Evolutionary conservation across 257 asterid genomes (phyloP).

Genomic region (Solanum bukasovii): DNA sequence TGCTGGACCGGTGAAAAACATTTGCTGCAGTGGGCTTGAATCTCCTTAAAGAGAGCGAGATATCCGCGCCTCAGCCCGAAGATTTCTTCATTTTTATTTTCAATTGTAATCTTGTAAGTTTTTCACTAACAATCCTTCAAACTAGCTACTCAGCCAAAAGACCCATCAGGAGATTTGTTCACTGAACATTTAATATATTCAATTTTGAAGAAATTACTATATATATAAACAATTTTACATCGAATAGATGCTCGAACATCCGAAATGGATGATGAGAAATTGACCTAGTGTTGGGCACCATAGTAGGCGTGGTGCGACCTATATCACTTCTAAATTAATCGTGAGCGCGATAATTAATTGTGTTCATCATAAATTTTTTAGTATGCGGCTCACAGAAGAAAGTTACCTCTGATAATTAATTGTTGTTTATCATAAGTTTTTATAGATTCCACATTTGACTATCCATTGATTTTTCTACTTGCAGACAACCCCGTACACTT

Average conservation of each 20-base stretch:
- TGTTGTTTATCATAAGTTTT: too few species aligned
- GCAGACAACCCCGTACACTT: not conserved
- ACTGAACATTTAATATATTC: not conserved
- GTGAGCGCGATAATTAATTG: not conserved
- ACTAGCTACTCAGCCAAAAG: not conserved
- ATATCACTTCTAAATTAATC: not conserved
- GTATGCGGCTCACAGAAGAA: too few species aligned
- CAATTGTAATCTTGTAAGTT: too few species aligned
- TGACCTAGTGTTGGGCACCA: too few species aligned
- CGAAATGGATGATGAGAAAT: too few species aligned
- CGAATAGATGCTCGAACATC: too few species aligned
- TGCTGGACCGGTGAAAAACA: too few species aligned
- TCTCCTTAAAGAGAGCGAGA: too few species aligned
- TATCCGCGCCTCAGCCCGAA: too few species aligned
- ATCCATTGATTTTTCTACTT: accelerated
- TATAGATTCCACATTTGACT: accelerated
- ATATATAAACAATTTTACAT: too few species aligned
- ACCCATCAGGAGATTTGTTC: not conserved
- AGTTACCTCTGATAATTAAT: not conserved
- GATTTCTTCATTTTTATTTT: too few species aligned
- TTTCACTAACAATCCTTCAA: not conserved
- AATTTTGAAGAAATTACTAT: not conserved
- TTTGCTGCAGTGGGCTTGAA: too few species aligned
- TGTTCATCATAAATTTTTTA: not conserved
- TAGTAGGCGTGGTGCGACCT: not conserved